phyloP scores from a whole-genome alignment of 2,329 filamentous ascomycete species.

The Aaosphaeria pasadenensis region DNA sequence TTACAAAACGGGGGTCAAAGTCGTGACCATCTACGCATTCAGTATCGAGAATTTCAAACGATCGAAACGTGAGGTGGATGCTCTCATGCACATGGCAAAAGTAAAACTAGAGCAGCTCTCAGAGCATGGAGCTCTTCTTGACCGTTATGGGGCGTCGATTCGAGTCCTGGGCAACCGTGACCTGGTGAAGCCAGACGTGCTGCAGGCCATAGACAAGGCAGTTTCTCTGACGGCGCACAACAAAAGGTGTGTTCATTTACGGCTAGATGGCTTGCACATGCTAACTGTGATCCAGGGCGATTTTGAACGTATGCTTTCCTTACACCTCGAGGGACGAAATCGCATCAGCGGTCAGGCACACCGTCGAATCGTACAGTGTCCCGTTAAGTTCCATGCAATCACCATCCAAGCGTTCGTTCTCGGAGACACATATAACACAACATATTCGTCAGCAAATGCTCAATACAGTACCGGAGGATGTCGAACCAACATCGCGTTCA shows the following conservation, averaged over 20 bases:
- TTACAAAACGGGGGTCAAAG: slow-evolving; percentile 95
- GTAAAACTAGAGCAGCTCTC: slow-evolving; percentile 88
- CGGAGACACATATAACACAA: slow-evolving; percentile 80
- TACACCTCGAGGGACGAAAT: slow-evolving; percentile 97
- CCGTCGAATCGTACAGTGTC: slow-evolving; percentile 80
- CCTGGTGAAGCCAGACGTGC: slow-evolving; percentile 80
- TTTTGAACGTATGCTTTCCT: slow-evolving; percentile 94
- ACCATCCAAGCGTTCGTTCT: slow-evolving; percentile 66
- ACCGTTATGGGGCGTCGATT: slow-evolving; percentile 86
- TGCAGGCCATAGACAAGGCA: slow-evolving; percentile 82
- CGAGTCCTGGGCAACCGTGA: slow-evolving; percentile 81
- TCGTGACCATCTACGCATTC: slow-evolving; percentile 97
- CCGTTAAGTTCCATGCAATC: slow-evolving; percentile 59
- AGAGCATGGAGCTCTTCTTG: slow-evolving; percentile 88
- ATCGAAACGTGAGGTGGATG: slow-evolving; percentile 93
- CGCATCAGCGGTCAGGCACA: slow-evolving; percentile 80
- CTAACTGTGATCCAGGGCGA: slow-evolving; percentile 44
- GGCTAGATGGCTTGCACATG: background rate
- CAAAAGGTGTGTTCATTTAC: slow-evolving; percentile 59
- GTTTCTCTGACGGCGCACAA: slow-evolving; percentile 86
- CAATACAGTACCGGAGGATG: slow-evolving; percentile 36
- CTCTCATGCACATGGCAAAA: slow-evolving; percentile 96
- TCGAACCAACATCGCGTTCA: slow-evolving; percentile 27
- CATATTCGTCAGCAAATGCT: slow-evolving; percentile 64
- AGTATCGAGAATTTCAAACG: slow-evolving; percentile 99